Evolutionary conservation across 208 protist genomes (phyloP).

Genomic region (Wallacemonas collosoma): DNA sequence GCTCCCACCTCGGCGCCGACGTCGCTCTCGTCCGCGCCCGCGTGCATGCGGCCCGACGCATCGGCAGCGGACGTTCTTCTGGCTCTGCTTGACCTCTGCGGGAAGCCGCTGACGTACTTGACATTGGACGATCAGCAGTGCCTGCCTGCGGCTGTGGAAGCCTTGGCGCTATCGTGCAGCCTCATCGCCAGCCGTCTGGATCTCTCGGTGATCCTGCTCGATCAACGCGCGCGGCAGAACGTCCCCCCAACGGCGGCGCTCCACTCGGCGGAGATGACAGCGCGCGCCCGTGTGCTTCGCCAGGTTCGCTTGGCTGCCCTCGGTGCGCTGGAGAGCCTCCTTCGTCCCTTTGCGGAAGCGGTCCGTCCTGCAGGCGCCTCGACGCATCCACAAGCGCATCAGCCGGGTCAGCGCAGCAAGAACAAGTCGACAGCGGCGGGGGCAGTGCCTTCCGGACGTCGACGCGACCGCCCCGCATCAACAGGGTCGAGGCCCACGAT

Average conservation of each 20-base stretch:
- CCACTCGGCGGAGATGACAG: constrained; percentile 26
- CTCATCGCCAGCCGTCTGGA: constrained; percentile 13
- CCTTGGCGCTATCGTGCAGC: constrained; percentile 8
- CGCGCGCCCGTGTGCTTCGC: constrained; percentile 17
- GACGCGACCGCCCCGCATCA: neutral
- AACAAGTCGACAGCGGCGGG: too few relatives aligned
- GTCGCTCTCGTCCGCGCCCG: neutral
- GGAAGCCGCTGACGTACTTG: constrained; percentile 44
- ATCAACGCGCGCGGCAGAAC: constrained; percentile 4
- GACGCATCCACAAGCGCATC: neutral
- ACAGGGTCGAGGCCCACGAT: neutral
- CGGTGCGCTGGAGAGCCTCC: constrained; percentile 6
- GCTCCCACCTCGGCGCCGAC: neutral
- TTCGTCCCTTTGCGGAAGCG: constrained; percentile 5
- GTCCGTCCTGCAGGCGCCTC: neutral
- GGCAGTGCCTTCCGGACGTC: neutral
- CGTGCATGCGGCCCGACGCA: constrained; percentile 5
- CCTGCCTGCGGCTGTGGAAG: constrained; percentile 26
- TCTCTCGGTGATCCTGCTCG: neutral
- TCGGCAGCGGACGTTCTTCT: constrained; percentile 26
- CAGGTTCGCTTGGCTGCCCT: constrained; percentile 13
- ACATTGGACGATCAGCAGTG: constrained; percentile 42
- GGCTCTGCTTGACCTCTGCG: constrained; percentile 44
- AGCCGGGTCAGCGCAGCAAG: too few relatives aligned
- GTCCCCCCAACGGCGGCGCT: constrained; percentile 17